Conservation (phyloP, 768 basidiomycete species). For the Mycena vitilis region DNA sequence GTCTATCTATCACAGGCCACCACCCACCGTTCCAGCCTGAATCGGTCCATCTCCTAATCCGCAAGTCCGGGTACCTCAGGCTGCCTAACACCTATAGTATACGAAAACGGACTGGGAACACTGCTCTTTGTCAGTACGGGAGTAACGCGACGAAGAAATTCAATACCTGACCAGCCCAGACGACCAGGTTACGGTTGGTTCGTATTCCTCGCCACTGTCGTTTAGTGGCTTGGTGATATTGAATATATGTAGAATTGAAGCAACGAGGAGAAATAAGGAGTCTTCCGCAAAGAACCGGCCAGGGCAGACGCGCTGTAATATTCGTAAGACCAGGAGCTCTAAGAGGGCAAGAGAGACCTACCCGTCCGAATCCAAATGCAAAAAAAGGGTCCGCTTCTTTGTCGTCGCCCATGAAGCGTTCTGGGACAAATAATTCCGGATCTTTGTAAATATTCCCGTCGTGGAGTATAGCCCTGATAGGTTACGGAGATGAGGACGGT, state of each 20-base stretch:
- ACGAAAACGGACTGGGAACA: conserved; percentile 9
- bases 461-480: no score
- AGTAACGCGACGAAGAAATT: background rate
- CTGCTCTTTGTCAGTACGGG: background rate
- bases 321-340: no score
- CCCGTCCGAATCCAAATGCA: conserved; percentile 14
- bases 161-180: conserved; percentile 12
- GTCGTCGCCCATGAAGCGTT: conserved; percentile 10
- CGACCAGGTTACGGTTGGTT: background rate
- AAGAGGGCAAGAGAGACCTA: background rate
- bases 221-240: background rate
- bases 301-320: background rate
- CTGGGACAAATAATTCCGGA: conserved; percentile 6
- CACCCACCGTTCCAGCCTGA: no score
- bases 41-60: no score
- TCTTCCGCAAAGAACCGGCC: conserved; percentile 9
- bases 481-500: no score
- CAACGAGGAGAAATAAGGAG: background rate
- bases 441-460: no score
- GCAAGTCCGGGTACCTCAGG: background rate
- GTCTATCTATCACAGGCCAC: no score
- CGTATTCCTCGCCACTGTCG: background rate
- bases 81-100: background rate
- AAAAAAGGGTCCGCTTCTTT: background rate
- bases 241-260: conserved; percentile 10